A percentile compares a stretch with the other conserved stretches of the same genome.
Evolutionary conservation across 2,329 filamentous ascomycete genomes (phyloP).

Genomic region (Fusarium albosuccineum): DNA sequence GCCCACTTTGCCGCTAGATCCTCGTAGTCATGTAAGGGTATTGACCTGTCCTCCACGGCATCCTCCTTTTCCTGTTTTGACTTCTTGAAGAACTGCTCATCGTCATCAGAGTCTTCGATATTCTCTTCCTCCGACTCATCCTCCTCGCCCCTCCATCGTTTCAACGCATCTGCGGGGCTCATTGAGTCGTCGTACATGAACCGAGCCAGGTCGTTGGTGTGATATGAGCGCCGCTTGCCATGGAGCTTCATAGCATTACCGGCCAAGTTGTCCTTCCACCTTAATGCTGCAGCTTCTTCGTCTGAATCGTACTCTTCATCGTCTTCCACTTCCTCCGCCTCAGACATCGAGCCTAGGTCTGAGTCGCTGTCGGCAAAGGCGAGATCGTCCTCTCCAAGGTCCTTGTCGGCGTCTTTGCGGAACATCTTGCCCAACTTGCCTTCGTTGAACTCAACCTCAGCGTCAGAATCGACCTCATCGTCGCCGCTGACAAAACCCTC

Average conservation of each 20-base stretch:
- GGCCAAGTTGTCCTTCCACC: slow-evolving; percentile 91
- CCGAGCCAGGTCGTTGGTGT: slow-evolving; percentile 84
- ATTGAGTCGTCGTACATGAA: slow-evolving; percentile 90
- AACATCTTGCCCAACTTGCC: slow-evolving; percentile 73
- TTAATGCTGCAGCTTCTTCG: slow-evolving; percentile 78
- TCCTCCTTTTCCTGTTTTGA: slow-evolving; percentile 75
- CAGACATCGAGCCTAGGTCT: slow-evolving; percentile 89
- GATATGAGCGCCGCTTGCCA: slow-evolving; percentile 76
- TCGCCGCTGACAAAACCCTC: slow-evolving; percentile 69
- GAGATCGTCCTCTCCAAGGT: slow-evolving; percentile 75
- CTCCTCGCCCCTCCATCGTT: slow-evolving; percentile 81
- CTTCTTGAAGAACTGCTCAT: slow-evolving; percentile 76
- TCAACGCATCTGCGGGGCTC: slow-evolving; percentile 79
- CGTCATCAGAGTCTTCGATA: slow-evolving; percentile 67
- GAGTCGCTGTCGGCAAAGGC: slow-evolving; percentile 98
- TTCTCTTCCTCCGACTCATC: slow-evolving; percentile 69
- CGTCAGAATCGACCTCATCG: slow-evolving; percentile 63
- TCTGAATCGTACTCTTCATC: slow-evolving; percentile 68
- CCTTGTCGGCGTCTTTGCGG: slow-evolving; percentile 63
- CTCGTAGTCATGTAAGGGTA: slow-evolving; percentile 85
- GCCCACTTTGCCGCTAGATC: slow-evolving; percentile 89
- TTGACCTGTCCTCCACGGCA: slow-evolving; percentile 80
- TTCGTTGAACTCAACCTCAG: slow-evolving; percentile 70
- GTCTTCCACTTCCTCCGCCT: slow-evolving; percentile 59
- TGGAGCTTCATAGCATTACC: slow-evolving; percentile 81